These are phyloP conservation scores for Aspergillus sclerotiicarbonarius DNA, from an alignment of 495 filamentous ascomycete genomes.

Conservation along the genomic window DNA sequence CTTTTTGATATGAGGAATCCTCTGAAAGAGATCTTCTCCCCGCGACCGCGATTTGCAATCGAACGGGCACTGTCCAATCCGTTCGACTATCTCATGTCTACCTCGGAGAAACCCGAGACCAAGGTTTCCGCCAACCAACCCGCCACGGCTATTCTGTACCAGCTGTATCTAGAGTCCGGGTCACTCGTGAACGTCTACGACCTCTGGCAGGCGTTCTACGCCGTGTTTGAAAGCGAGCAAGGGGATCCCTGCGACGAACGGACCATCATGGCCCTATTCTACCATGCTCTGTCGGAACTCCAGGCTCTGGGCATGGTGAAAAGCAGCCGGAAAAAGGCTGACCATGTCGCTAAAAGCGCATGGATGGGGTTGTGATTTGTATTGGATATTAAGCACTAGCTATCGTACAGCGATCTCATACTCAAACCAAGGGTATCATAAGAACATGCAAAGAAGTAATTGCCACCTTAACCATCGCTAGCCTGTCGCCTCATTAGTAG, in stretches of 20 bases:
- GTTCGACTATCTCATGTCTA: conserved; percentile 82
- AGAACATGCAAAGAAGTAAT: conserved; percentile 14
- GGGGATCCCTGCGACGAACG: conserved; percentile 48
- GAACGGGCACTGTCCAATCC: conserved; percentile 78
- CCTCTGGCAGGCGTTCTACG: conserved; percentile 83
- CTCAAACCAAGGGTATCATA: conserved; percentile 17
- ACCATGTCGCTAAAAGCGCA: conserved; percentile 80
- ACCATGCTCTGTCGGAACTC: conserved; percentile 78
- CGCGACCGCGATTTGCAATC: conserved; percentile 71
- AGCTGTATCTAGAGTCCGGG: conserved; percentile 87
- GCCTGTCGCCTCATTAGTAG: too few relatives aligned
- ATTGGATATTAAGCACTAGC: not conserved
- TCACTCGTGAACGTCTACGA: conserved; percentile 84
- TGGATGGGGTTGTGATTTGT: conserved; percentile 62
- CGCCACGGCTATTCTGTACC: conserved; percentile 78
- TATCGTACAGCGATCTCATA: not conserved
- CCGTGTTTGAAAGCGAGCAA: conserved; percentile 66
- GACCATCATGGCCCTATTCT: conserved; percentile 69
- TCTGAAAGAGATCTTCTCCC: conserved; percentile 77
- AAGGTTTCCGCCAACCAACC: conserved; percentile 64
- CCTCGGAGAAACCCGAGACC: conserved; percentile 27
- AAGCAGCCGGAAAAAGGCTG: conserved; percentile 82
- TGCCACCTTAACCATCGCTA: not conserved
- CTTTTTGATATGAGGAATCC: conserved; percentile 80
- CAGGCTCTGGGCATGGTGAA: conserved; percentile 84